Evolutionary conservation across 106 monocot species (phyloP).

Genomic region (Acorus calamus): DNA sequence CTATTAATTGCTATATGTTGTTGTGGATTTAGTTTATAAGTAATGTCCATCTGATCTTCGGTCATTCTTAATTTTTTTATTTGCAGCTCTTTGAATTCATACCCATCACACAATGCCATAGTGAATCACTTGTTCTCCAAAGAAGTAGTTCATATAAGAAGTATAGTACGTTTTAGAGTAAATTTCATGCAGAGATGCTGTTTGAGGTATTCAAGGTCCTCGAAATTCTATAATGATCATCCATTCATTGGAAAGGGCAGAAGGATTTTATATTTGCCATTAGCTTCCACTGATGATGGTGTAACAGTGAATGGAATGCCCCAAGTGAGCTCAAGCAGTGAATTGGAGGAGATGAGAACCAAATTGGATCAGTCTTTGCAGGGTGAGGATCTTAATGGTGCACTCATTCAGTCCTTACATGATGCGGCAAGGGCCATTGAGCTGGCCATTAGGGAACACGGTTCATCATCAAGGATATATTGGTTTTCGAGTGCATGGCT

Average conservation of each 20-base stretch:
- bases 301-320: conserved; percentile 40
- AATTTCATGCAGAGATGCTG: conserved; percentile 11
- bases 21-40: too few relatives aligned
- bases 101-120: conserved; percentile 10
- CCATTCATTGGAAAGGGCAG: conserved; percentile 16
- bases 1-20: too few relatives aligned
- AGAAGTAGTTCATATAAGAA: conserved; percentile 13
- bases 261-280: conserved; percentile 15
- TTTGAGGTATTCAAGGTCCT: conserved; percentile 25
- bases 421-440: conserved; percentile 87
- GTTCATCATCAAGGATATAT: conserved; percentile 41
- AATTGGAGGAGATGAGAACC: conserved; percentile 36
- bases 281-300: conserved; percentile 50
- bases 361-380: conserved; percentile 48
- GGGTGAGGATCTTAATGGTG: conserved; percentile 48
- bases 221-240: conserved; percentile 18
- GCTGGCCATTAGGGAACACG: conserved; percentile 58
- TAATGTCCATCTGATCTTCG: too few relatives aligned
- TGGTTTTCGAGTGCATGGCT: conserved; percentile 94
- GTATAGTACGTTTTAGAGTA: conserved; percentile 9
- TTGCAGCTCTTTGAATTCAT: conserved; percentile 39
- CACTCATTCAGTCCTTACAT: conserved; percentile 72
- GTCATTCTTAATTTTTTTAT: conserved; percentile 4
- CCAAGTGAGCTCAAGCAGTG: conserved; percentile 27
- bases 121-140: conserved; percentile 15